Evolutionary conservation across 495 filamentous ascomycete genomes (phyloP), one percentile per base, ranked within the genome.

Genomic region (Aspergillus incahuasiensis): DNA sequence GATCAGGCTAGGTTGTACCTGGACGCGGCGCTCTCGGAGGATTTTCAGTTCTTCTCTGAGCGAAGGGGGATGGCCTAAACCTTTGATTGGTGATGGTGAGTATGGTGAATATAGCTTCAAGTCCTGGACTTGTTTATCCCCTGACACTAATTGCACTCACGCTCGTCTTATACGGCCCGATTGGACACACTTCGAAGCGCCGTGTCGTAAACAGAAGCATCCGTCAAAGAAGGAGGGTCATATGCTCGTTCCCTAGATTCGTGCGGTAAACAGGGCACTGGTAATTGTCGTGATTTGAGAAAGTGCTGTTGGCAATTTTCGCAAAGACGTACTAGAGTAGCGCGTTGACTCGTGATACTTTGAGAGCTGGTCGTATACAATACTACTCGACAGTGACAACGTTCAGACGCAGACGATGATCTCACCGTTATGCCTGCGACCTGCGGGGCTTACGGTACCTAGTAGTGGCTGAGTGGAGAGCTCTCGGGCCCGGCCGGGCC

Each of bases 101-200:
- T 41, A 20, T 15, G 39, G 19, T 32, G 50, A 52, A 43, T 54
- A 53, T 63, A 50, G 45, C 48, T 60, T 48, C 48, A 6, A 39
- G 15, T 13, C 19, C 40, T 50, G 34, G 25, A 56, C 13, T 35
- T 52, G 35, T 28, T 19, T 19, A 42, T 20, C 21, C 16, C 22
- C 30, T 42, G 16, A 2, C 12, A 7, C 32, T 7, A 15, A 35
- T 35, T 12, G 22, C 7, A 34, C 8, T 49, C 39, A 41, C 20
- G 42, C 20, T 19, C 43, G 7, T 28, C 40, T 48, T 32, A 20
- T 18, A 3, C 28, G 28, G 45, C 44, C 45, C 32, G 32, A 60
- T 58, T 48, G 55, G 57, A 51, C 41, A 30, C 12, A 20, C 22
- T 48, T 9, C 19, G 19, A 49, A 47, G 35, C 56, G 47, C 56